Evolutionary conservation across 2,329 filamentous ascomycete species (phyloP).

Genomic region (Westerdykella aurantiaca): DNA sequence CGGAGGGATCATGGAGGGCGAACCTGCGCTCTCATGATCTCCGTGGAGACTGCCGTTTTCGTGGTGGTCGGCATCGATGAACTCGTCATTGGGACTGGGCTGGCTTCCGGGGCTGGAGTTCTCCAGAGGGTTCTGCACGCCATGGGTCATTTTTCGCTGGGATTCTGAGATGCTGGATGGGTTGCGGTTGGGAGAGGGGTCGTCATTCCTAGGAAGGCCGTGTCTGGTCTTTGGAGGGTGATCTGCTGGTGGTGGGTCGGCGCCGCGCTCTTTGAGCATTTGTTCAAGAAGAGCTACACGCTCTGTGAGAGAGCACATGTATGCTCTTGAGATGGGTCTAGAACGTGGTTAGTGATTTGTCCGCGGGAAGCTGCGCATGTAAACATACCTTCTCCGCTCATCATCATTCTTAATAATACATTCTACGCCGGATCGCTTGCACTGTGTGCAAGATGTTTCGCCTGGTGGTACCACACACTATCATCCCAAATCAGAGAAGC

Average conservation of each 20-base stretch:
- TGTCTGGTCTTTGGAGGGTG: constrained; percentile 50
- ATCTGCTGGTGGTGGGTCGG: constrained; percentile 46
- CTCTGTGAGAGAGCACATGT: constrained; percentile 53
- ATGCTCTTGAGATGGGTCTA: constrained; percentile 54
- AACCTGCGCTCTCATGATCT: constrained; percentile 24
- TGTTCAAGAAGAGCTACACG: constrained; percentile 49
- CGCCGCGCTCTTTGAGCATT: constrained; percentile 48
- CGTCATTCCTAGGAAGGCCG: constrained; percentile 26
- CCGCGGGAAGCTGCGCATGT: not conserved
- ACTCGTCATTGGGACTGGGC: constrained; percentile 25
- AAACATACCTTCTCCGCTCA: constrained; percentile 47
- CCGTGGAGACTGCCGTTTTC: constrained; percentile 18
- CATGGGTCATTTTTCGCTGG: constrained; percentile 5
- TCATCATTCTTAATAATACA: constrained; percentile 56
- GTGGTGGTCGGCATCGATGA: constrained; percentile 18
- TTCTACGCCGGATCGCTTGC: constrained; percentile 46
- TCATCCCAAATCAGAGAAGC: not conserved
- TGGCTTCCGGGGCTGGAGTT: constrained; percentile 30
- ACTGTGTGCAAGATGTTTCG: constrained; percentile 49
- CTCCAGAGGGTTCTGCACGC: constrained; percentile 3
- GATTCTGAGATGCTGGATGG: constrained; percentile 7
- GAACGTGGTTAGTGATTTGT: constrained; percentile 5
- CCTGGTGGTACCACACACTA: constrained; percentile 52
- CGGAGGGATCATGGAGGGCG: constrained; percentile 29
- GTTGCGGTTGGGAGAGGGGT: constrained; percentile 19